These are phyloP conservation scores for Citrus inodora DNA, from an alignment of 345 rosid species.

Conservation along the genomic window DNA sequence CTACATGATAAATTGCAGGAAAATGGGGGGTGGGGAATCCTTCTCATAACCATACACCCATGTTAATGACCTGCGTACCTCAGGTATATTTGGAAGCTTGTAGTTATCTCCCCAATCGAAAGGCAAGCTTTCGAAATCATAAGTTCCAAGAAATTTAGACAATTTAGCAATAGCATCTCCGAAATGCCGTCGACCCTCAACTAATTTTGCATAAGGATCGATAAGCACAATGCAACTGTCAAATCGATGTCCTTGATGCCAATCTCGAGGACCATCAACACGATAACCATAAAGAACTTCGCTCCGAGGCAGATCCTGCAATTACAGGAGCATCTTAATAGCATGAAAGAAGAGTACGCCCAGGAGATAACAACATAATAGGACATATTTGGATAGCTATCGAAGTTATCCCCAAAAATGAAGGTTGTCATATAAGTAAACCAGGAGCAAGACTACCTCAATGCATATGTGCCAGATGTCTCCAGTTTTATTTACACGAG, in stretches of 20 bases:
- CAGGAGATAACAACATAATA: not conserved
- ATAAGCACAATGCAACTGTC: slow-evolving; percentile 57
- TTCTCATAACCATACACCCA: slow-evolving; percentile 3
- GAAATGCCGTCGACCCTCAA: slow-evolving; percentile 70
- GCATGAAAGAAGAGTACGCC: not conserved
- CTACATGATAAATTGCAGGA: not conserved
- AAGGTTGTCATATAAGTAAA: not conserved
- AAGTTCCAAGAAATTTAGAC: slow-evolving; percentile 72
- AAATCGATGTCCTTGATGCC: slow-evolving; percentile 86
- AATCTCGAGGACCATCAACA: slow-evolving; percentile 76
- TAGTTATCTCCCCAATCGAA: slow-evolving; percentile 83
- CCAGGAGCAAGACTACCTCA: slow-evolving; percentile 48
- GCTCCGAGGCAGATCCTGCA: slow-evolving; percentile 68
- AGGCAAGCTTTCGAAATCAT: slow-evolving; percentile 72
- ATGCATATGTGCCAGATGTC: slow-evolving; percentile 85
- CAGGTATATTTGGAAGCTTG: slow-evolving; percentile 69
- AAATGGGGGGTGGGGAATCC: not conserved
- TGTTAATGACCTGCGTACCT: slow-evolving; percentile 40
- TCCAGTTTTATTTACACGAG: slow-evolving; percentile 69
- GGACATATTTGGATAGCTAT: not conserved
- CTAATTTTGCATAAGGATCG: slow-evolving; percentile 90
- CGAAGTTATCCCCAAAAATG: not conserved
- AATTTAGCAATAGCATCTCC: slow-evolving; percentile 65
- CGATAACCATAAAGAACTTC: slow-evolving; percentile 83
- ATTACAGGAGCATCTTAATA: slow-evolving; percentile 13